A percentile compares a stretch with the other conserved stretches of the same genome.
phyloP scores from a whole-genome alignment of 768 basidiomycete species.

The Termitomyces sp. region DNA sequence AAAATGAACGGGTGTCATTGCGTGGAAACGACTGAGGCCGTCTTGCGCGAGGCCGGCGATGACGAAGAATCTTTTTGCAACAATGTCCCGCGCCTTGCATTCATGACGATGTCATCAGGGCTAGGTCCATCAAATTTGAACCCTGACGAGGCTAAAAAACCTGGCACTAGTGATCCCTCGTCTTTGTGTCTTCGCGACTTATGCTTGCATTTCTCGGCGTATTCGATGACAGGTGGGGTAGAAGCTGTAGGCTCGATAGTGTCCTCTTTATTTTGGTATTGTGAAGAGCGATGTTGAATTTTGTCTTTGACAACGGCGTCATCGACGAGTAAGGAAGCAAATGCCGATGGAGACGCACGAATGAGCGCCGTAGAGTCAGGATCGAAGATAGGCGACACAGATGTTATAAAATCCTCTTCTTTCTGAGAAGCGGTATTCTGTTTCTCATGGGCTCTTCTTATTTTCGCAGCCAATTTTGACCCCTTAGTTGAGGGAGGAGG shows the following conservation, averaged over 20 bases:
- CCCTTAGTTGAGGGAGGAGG: constrained; percentile 37
- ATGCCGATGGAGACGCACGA: constrained; percentile 76
- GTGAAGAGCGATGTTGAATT: constrained; percentile 21
- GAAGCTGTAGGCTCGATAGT: constrained; percentile 5
- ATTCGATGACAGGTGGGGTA: constrained; percentile 13
- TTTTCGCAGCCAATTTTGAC: constrained; percentile 78
- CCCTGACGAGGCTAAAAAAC: constrained; percentile 29
- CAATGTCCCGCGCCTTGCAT: constrained; percentile 74
- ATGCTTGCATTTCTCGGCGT: constrained; percentile 22
- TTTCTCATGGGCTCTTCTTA: constrained; percentile 54
- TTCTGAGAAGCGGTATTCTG: constrained; percentile 33
- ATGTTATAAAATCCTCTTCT: constrained; percentile 32
- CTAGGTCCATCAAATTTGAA: constrained; percentile 83
- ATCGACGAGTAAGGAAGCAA: constrained; percentile 69
- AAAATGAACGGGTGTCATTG: constrained; percentile 17
- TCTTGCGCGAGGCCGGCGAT: constrained; percentile 21
- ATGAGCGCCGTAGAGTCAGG: constrained; percentile 45
- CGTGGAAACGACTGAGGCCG: constrained; percentile 19
- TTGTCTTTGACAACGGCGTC: constrained; percentile 43
- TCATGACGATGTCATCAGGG: constrained; percentile 86
- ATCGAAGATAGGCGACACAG: constrained; percentile 56
- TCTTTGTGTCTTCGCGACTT: constrained; percentile 24
- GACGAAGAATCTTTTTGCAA: constrained; percentile 30
- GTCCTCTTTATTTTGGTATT: constrained; percentile 30
- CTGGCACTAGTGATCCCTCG: constrained; percentile 29